Percentiles rank a stretch among this genome's conserved stretches.
Conservation (phyloP, 805 yeast species). For the Candida koratica region DNA sequence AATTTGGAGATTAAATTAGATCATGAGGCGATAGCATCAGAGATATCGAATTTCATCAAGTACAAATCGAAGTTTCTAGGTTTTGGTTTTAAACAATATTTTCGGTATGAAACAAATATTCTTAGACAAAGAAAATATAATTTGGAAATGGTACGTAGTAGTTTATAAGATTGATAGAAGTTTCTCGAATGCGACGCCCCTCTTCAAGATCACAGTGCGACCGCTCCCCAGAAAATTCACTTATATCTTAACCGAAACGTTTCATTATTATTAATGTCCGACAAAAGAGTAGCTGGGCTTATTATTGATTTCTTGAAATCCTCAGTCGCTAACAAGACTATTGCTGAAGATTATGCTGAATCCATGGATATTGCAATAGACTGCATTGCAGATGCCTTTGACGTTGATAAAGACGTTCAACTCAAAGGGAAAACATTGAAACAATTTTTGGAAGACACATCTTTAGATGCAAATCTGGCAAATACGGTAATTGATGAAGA, state of each 20-base stretch:
- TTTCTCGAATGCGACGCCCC: no score
- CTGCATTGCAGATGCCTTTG: constrained; percentile 85
- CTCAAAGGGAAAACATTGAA: constrained; percentile 47
- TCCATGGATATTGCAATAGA: constrained; percentile 92
- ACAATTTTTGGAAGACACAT: constrained; percentile 35
- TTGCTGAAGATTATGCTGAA: constrained; percentile 77
- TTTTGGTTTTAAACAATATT: constrained; percentile 33
- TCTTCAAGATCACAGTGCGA: not conserved
- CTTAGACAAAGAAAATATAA: constrained; percentile 4
- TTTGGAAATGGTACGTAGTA: constrained; percentile 2
- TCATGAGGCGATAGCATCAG: constrained; percentile 65
- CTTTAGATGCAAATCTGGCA: constrained; percentile 21
- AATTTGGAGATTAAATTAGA: constrained; percentile 45
- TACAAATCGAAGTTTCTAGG: constrained; percentile 44
- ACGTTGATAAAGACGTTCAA: constrained; percentile 50
- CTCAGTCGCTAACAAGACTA: constrained; percentile 55
- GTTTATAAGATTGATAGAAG: not conserved
- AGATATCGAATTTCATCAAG: constrained; percentile 54
- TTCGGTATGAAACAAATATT: not conserved
- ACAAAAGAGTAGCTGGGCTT: constrained; percentile 65
- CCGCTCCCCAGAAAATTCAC: not conserved
- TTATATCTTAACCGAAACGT: no score
- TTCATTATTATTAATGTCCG: no score
- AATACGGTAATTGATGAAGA: constrained; percentile 38
- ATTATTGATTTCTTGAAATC: constrained; percentile 68